Evolutionary conservation across 768 basidiomycete species (phyloP), one percentile per base, ranked within the genome.

Genomic region (Rhizopogon sp.): DNA sequence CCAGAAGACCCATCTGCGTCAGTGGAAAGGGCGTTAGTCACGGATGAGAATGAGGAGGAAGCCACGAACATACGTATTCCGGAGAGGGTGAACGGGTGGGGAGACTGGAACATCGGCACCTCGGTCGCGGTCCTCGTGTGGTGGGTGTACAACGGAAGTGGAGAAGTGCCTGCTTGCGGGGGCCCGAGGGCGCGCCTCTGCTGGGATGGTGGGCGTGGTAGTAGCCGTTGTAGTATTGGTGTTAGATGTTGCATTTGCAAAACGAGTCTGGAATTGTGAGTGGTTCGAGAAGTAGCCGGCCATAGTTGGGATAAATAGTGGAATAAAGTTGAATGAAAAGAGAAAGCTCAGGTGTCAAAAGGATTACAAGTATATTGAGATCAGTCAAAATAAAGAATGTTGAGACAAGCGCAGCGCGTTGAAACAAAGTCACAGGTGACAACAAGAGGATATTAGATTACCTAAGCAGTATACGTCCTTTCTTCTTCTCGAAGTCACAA

Each of bases 11-110:
- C 92, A 94, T 55, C 90, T 92, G 35, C 4, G 4, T 11, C 11
- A 66, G 42, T 60, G 59, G 59, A 54, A 58, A 56, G 50, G 46
- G 53, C 47, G 20, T 53, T 55, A 45, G 40, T 51, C 41, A 41
- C 49, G 50, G 39, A 50, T 33, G 59, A 50, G 55, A 52, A 49
- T 43, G 62, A 53, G 54, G 55, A 58, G 52, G 64, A 57, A 58
- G 58, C 62, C 60, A 83, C 79, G 81, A 84, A 88, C 88, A 84
- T 88, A 91, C 89, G 90, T 91, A 77, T 87, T 87, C 79, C 86
- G 77, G 60, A 92, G 77, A 53, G 89, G 89, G 72, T 90, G 89
- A 3, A 88, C 82, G 40, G 72, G 70, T 41, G 59, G 64, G 54
- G 71, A 60, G 9, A 53, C 47, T 9, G 68, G 63, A 62, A 53